Evolutionary conservation across 2,329 filamentous ascomycete genomes (phyloP).

Genomic region (Coniochaeta ligniaria): DNA sequence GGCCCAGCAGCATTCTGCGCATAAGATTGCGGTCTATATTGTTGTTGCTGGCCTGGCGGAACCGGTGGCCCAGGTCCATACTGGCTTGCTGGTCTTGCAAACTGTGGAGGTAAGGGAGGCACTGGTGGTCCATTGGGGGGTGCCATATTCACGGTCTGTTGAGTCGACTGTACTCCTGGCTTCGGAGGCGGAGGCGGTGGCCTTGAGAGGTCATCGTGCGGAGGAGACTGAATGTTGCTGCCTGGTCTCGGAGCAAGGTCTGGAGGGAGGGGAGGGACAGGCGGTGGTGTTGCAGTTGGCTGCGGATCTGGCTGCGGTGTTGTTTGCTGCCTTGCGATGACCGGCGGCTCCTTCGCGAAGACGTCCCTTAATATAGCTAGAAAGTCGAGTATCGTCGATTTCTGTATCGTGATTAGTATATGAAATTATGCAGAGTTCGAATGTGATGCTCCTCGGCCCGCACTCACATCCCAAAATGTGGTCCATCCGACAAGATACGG

Average conservation of each 20-base stretch:
- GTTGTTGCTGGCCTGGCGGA: background rate
- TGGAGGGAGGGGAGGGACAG: slow-evolving; percentile 65
- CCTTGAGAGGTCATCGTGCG: slow-evolving; percentile 20
- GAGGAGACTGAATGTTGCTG: slow-evolving; percentile 24
- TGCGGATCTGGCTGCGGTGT: slow-evolving; percentile 27
- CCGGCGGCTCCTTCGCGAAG: slow-evolving; percentile 91
- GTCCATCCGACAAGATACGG: slow-evolving; percentile 89
- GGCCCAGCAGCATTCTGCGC: slow-evolving; percentile 8
- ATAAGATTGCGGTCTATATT: slow-evolving; percentile 4
- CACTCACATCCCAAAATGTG: slow-evolving; percentile 75
- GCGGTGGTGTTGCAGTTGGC: slow-evolving; percentile 43
- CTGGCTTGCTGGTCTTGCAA: slow-evolving; percentile 17
- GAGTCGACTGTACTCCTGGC: slow-evolving; percentile 25
- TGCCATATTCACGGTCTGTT: slow-evolving; percentile 21
- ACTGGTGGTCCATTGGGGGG: slow-evolving; percentile 20
- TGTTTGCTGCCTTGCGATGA: slow-evolving; percentile 64
- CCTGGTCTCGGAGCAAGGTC: slow-evolving; percentile 44
- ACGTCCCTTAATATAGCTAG: slow-evolving; percentile 75
- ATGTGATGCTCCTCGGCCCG: background rate
- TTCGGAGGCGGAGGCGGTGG: slow-evolving; percentile 52
- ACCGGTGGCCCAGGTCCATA: slow-evolving; percentile 7
- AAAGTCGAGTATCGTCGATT: slow-evolving; percentile 78
- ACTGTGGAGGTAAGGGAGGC: slow-evolving; percentile 26
- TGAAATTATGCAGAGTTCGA: background rate
- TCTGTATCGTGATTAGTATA: slow-evolving; percentile 37